These are phyloP conservation scores for Tulasnella sp. DNA, from an alignment of 768 basidiomycete species.

Conservation along the genomic window DNA sequence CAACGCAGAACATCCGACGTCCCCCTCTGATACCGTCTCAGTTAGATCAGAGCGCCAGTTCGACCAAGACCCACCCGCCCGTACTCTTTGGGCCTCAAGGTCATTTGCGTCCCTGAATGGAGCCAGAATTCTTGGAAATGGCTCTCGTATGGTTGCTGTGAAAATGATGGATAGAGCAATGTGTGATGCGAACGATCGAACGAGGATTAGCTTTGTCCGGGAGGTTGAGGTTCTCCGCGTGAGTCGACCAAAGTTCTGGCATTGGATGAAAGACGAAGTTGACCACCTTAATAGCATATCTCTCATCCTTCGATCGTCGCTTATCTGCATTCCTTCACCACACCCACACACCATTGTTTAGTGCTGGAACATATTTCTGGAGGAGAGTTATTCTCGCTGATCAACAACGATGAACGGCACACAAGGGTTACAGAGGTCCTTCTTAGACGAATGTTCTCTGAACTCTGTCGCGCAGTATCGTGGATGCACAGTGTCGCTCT, in stretches of 20 bases:
- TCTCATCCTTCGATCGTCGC: constrained; percentile 80
- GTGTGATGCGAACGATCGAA: constrained; percentile 65
- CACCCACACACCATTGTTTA: constrained; percentile 72
- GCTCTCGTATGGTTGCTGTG: constrained; percentile 52
- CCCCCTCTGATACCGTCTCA: not conserved
- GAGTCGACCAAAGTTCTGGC: constrained; percentile 41
- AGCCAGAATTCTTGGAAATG: constrained; percentile 17
- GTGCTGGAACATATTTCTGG: constrained; percentile 76
- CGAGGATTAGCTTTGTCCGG: constrained; percentile 74
- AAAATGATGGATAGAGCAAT: constrained; percentile 55
- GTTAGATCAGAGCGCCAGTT: not conserved
- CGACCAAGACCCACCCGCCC: constrained; percentile 1
- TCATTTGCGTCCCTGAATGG: constrained; percentile 18
- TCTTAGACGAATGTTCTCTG: constrained; percentile 70
- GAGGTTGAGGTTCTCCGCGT: constrained; percentile 86
- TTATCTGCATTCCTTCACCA: constrained; percentile 70
- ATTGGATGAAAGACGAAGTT: not conserved
- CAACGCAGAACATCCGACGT: not conserved
- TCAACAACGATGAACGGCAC: constrained; percentile 50
- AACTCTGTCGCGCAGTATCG: constrained; percentile 74
- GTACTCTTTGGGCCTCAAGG: constrained; percentile 3
- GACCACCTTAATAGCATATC: constrained; percentile 56
- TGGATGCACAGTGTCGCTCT: constrained; percentile 88
- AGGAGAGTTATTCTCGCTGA: constrained; percentile 78
- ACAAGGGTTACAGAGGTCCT: constrained; percentile 51